Base-by-base conservation (phyloP, 805 yeast species). In the Pichia exigua region DNA sequence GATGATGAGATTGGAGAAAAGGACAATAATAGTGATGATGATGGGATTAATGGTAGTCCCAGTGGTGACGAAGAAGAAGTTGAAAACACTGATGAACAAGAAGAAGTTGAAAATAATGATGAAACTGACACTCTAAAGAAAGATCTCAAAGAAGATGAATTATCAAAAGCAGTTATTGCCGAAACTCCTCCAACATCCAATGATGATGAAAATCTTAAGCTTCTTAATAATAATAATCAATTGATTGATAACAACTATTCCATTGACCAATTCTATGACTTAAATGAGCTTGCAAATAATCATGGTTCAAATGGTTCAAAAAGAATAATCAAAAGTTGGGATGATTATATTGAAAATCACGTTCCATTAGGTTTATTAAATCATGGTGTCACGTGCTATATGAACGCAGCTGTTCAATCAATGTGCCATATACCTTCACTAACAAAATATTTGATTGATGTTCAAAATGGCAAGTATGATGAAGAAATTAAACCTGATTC, bases 371-470 rank as follows among this genome's bases (percentile, higher is more conserved):
- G 99, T 0, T 72, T 92, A 47, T 68, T 86, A 47, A 92, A 92
- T 67, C 91, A 85, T 59, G 97, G 97, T 42, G 98, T 94, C 45
- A 92, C 98, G 4, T 92, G 99, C 66, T 92, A 92, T 70, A 91
- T 92, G 79, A 92, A 94, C 67, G 85, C 96, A 8, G 97, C 97
- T 1, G 83, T 94, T 26, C 98, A 92, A 71, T 83, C 95, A 1
- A 70, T 94, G 74, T 69, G 91, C 38, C 99, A 92, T 62, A 81
- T 90, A 20, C 97, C 99, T 9, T 95, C 97, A 5, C 68, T 92
- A 51, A 87, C 86, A 60, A 92, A 88, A 64, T 94, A 91, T 64
- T 70, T 94, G 50, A 72, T 75, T 42, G 91, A 86, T 52, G 78
- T 89, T 8, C 67, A 77, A 48, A 68, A 73, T 28, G 82, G 81